Evolutionary conservation across 768 basidiomycete genomes (phyloP), one percentile per base, ranked within the genome.

Genomic region (Calocera viscosa): DNA sequence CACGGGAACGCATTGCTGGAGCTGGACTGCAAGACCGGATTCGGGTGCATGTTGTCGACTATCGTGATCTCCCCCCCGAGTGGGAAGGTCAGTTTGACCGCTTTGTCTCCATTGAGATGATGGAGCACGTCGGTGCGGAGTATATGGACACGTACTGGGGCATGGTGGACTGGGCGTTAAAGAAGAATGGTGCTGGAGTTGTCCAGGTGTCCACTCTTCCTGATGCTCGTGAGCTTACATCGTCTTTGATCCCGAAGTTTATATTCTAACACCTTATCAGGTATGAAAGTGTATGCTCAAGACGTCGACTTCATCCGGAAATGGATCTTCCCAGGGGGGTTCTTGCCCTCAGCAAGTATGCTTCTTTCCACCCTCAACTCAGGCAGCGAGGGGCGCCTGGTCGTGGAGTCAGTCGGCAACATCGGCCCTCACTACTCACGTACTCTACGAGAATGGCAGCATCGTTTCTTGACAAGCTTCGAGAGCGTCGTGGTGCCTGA

Each of bases 31-130:
- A 78, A 38, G 80, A 79, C 12, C 82, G 82, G 65, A 85, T 95
- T 71, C 86, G 88, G 3, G 90, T 95, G 8, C 91, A 94, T 75
- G 80, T 95, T 47, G 82, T 94, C 78, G 93, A 95, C 74, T 96
- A 95, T 75, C 85, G 93, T 41, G 89, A 91, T 70, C 82, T 88
- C 79, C 88, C 91, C 28, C 87, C 89, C 14, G 83, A 88, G 24
- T 95, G 88, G 74, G 86, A 89, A 76, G 86, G 89, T 69, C 82
- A 86, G 11, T 91, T 90, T 71, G 86, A 90, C 70, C 75, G 88
- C 10, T 79, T 90, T 22, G 80, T 90, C 30, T 88, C 87, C 68
- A 78, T 89, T 63, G 88, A 89, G 77, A 89, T 90, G 88, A 82
- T 90, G 2, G 88, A 89, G 72, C 85, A 83, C 0, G 87, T 90